A percentile compares a stretch with the other conserved stretches of the same genome.
phyloP scores from a whole-genome alignment of 495 filamentous ascomycete species.

The Baudoinia panamericana region DNA sequence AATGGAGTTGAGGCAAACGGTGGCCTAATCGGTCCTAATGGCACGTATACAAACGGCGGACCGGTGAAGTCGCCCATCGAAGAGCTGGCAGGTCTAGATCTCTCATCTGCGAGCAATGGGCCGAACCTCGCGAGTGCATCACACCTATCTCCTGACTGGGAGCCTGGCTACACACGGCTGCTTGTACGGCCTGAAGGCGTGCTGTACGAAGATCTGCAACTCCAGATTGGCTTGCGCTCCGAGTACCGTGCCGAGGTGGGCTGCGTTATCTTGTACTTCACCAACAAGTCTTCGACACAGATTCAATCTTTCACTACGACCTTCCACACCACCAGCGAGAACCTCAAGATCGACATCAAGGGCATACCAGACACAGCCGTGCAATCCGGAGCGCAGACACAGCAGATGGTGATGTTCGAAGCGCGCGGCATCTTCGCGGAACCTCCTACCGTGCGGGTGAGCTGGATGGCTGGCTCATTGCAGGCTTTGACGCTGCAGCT shows the following conservation, averaged over 20 bases:
- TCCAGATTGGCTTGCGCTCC: conserved; percentile 82
- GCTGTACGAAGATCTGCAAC: conserved; percentile 86
- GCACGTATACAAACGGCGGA: conserved; percentile 34
- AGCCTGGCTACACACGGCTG: conserved; percentile 75
- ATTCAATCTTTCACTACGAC: conserved; percentile 90
- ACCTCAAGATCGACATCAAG: conserved; percentile 71
- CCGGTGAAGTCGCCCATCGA: conserved; percentile 24
- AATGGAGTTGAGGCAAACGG: not conserved
- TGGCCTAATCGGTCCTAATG: conserved; percentile 34
- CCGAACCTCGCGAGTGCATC: conserved; percentile 85
- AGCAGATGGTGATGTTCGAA: conserved; percentile 91
- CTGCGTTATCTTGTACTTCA: conserved; percentile 88
- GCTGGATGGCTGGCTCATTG: conserved; percentile 83
- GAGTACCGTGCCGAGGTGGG: conserved; percentile 92
- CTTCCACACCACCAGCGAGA: conserved; percentile 74
- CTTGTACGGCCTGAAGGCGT: conserved; percentile 71
- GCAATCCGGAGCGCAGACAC: conserved; percentile 59
- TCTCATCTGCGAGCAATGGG: not conserved
- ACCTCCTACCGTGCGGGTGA: conserved; percentile 82
- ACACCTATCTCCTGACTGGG: conserved; percentile 90
- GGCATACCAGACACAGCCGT: conserved; percentile 77
- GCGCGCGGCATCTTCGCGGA: conserved; percentile 68
- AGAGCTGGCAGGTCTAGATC: conserved; percentile 24
- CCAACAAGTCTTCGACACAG: conserved; percentile 73
- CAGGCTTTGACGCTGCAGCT: conserved; percentile 88